Conservation (phyloP, 2,329 filamentous ascomycete species). For the Lasiodiplodia hormozganensis region DNA sequence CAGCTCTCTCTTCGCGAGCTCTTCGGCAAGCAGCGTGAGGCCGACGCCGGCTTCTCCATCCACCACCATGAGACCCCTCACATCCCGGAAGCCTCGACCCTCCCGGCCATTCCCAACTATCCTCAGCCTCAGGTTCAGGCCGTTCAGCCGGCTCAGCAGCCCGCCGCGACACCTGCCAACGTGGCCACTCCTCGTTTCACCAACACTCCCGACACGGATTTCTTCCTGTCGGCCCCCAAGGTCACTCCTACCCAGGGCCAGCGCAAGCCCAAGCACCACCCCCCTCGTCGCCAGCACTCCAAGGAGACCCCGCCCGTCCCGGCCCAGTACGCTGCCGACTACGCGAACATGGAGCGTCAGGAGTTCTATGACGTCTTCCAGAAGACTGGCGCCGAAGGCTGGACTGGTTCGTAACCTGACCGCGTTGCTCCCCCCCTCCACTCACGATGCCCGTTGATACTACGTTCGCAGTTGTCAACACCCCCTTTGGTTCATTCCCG, state of each 20-base stretch:
- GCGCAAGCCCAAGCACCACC: slow-evolving; percentile 9
- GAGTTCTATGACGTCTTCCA: neutral
- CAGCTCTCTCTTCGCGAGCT: slow-evolving; percentile 61
- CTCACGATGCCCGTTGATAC: neutral
- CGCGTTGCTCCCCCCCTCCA: neutral
- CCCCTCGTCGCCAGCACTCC: neutral
- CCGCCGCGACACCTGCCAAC: too few species aligned
- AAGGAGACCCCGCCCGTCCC: neutral
- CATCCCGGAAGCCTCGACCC: neutral
- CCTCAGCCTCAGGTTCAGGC: slow-evolving; percentile 1
- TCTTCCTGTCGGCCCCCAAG: slow-evolving; percentile 30
- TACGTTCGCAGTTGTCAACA: slow-evolving; percentile 1
- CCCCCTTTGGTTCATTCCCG: neutral
- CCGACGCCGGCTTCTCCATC: slow-evolving; percentile 60
- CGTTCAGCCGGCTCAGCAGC: neutral
- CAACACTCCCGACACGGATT: slow-evolving; percentile 34
- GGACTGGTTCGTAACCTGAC: neutral
- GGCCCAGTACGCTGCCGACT: neutral
- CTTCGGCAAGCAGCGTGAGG: slow-evolving; percentile 61
- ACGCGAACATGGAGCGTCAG: neutral
- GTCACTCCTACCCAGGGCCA: neutral
- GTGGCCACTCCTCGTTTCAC: slow-evolving; percentile 29
- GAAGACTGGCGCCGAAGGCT: neutral
- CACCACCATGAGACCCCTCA: slow-evolving; percentile 47
- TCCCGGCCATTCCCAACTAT: neutral